Conservation (phyloP, 495 filamentous ascomycete species). For the Margaritispora aquatica region DNA sequence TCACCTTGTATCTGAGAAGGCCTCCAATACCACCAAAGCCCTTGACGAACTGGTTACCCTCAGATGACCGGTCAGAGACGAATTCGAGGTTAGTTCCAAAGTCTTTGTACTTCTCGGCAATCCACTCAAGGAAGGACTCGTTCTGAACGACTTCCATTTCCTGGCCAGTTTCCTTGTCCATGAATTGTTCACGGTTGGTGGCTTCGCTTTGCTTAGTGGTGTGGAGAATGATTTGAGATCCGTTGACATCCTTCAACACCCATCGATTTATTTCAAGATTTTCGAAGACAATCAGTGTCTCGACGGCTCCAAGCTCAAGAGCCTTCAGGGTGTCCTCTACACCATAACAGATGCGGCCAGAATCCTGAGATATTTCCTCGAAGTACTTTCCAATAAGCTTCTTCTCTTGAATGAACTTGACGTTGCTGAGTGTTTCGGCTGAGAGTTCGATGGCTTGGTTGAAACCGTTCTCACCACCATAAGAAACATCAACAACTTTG, state of each 20-base stretch:
- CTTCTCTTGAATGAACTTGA: slow-evolving; percentile 99
- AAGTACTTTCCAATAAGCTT: slow-evolving; percentile 98
- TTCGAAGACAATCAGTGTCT: slow-evolving; percentile 95
- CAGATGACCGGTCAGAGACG: slow-evolving; percentile 90
- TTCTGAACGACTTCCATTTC: slow-evolving; percentile 92
- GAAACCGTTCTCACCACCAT: slow-evolving; percentile 98
- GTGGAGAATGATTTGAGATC: slow-evolving; percentile 68
- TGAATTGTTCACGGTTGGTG: slow-evolving; percentile 71
- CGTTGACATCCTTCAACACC: slow-evolving; percentile 71
- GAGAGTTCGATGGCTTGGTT: slow-evolving; percentile 98
- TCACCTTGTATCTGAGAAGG: slow-evolving; percentile 97
- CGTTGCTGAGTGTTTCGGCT: slow-evolving; percentile 92
- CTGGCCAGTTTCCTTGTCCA: slow-evolving; percentile 88
- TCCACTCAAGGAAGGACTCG: slow-evolving; percentile 93
- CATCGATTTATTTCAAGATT: slow-evolving; percentile 92
- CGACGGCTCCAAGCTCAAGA: slow-evolving; percentile 90
- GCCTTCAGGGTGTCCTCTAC: slow-evolving; percentile 97
- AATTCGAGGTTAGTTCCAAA: slow-evolving; percentile 97
- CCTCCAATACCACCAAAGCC: slow-evolving; percentile 98
- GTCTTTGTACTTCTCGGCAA: slow-evolving; percentile 95
- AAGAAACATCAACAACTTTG: slow-evolving; percentile 97
- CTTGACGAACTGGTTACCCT: slow-evolving; percentile 99
- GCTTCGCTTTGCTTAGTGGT: slow-evolving; percentile 81
- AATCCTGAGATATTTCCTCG: slow-evolving; percentile 96
- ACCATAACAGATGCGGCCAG: slow-evolving; percentile 93